Conservation (phyloP, 1,139 yeast species). For the Candida glucosophila region DNA sequence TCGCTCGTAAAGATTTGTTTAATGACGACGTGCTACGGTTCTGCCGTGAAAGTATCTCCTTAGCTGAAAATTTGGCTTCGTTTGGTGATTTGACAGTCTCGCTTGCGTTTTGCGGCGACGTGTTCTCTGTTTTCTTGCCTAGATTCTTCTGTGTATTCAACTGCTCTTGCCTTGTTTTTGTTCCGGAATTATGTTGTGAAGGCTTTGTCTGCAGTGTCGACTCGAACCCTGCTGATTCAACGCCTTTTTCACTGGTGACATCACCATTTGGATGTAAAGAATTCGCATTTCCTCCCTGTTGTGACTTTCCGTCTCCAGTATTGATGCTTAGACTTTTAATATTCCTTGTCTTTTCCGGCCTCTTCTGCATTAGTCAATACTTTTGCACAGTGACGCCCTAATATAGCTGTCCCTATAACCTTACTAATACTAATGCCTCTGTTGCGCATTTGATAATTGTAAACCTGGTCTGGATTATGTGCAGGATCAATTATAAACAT, state of each 20-base stretch:
- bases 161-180: constrained; percentile 1
- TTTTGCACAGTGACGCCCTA: too few relatives aligned
- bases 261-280: too few relatives aligned
- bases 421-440: too few relatives aligned
- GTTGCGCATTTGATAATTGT: too few relatives aligned
- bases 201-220: too few relatives aligned
- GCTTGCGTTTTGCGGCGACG: constrained; percentile 1
- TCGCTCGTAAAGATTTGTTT: constrained; percentile 34
- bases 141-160: background rate
- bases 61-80: background rate
- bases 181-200: constrained; percentile 1
- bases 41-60: background rate
- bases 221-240: too few relatives aligned
- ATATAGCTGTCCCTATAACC: too few relatives aligned
- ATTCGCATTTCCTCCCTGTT: constrained; percentile 1
- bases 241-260: too few relatives aligned
- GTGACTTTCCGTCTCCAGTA: constrained; percentile 2
- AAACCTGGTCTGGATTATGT: too few relatives aligned
- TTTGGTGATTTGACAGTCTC: constrained; percentile 5
- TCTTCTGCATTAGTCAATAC: too few relatives aligned
- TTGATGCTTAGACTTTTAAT: constrained; percentile 5
- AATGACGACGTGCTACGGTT: constrained; percentile 19
- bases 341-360: too few relatives aligned
- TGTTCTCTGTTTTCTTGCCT: background rate
- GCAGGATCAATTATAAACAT: too few relatives aligned